phyloP scores from a whole-genome alignment of 257 asterid species.

The Hygrophila difformis region DNA sequence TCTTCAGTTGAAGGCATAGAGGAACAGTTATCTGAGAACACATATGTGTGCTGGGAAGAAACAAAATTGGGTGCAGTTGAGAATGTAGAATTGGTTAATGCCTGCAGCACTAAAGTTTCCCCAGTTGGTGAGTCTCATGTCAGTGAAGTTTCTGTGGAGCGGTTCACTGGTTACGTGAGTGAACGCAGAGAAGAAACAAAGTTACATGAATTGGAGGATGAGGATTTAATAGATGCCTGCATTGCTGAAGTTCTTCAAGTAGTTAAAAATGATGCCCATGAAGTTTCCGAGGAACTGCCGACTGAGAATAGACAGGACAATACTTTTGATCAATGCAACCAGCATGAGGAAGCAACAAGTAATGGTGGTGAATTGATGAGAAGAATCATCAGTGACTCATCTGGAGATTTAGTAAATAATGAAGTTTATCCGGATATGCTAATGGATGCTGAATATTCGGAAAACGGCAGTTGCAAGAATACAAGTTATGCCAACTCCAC shows the following conservation, averaged over 20 bases:
- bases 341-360: constrained; percentile 10
- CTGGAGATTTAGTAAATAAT: constrained; percentile 14
- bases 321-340: constrained; percentile 4
- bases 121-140: constrained; percentile 14
- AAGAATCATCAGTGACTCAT: constrained; percentile 3
- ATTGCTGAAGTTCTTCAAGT: too few relatives aligned
- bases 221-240: too few relatives aligned
- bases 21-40: too few relatives aligned
- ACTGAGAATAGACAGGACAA: too few relatives aligned
- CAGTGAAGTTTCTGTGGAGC: constrained; percentile 18
- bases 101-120: constrained; percentile 2
- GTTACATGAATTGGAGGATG: constrained; percentile 10
- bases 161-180: constrained; percentile 11
- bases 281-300: too few relatives aligned
- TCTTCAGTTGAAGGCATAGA: too few relatives aligned
- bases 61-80: too few relatives aligned
- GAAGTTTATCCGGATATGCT: constrained; percentile 13
- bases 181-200: constrained; percentile 14
- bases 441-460: constrained; percentile 12
- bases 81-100: constrained; percentile 9
- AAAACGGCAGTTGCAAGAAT: constrained; percentile 2
- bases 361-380: constrained; percentile 11
- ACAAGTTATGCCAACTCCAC: constrained; percentile 7
- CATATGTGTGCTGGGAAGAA: too few relatives aligned
- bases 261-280: too few relatives aligned